A percentile compares a stretch with the other conserved stretches of the same genome.
phyloP scores from a whole-genome alignment of 768 basidiomycete species.

The Tricholoma hemisulphureum region DNA sequence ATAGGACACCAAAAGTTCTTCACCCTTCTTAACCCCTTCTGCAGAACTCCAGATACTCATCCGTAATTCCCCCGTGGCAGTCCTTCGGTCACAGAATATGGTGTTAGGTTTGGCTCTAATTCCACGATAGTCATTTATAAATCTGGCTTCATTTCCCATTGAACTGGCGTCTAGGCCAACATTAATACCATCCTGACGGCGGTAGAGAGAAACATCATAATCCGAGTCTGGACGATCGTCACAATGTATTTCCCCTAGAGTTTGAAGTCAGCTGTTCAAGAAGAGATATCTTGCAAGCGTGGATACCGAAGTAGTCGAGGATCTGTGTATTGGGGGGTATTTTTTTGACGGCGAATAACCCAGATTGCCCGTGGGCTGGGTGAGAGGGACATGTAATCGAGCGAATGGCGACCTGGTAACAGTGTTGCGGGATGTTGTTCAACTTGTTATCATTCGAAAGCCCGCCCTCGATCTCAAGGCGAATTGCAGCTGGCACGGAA shows the following conservation, averaged over 20 bases:
- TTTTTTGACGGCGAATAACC: conserved; percentile 76
- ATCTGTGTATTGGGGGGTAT: conserved; percentile 67
- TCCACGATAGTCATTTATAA: conserved; percentile 90
- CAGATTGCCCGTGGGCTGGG: conserved; percentile 76
- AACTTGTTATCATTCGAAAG: conserved; percentile 3
- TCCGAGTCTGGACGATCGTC: conserved; percentile 73
- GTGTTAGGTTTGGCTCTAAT: conserved; percentile 69
- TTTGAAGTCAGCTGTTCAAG: conserved; percentile 6
- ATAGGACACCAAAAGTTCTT: conserved; percentile 86
- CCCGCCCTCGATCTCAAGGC: conserved; percentile 35
- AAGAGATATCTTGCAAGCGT: neutral
- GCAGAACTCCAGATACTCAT: conserved; percentile 75
- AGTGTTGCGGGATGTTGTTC: conserved; percentile 9
- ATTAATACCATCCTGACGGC: conserved; percentile 51
- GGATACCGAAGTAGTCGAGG: conserved; percentile 65
- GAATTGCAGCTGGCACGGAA: conserved; percentile 49
- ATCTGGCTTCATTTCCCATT: conserved; percentile 85
- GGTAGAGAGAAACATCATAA: conserved; percentile 84
- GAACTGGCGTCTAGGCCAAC: conserved; percentile 75
- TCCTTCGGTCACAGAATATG: conserved; percentile 58
- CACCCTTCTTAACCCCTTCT: conserved; percentile 66
- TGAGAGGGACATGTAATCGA: conserved; percentile 54
- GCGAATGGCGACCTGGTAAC: conserved; percentile 52
- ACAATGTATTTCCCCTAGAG: conserved; percentile 74
- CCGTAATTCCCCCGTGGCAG: conserved; percentile 55